A percentile compares a stretch with the other conserved stretches of the same genome.
Evolutionary conservation across 768 basidiomycete genomes (phyloP).

Genomic region (Pulveroboletus frians): DNA sequence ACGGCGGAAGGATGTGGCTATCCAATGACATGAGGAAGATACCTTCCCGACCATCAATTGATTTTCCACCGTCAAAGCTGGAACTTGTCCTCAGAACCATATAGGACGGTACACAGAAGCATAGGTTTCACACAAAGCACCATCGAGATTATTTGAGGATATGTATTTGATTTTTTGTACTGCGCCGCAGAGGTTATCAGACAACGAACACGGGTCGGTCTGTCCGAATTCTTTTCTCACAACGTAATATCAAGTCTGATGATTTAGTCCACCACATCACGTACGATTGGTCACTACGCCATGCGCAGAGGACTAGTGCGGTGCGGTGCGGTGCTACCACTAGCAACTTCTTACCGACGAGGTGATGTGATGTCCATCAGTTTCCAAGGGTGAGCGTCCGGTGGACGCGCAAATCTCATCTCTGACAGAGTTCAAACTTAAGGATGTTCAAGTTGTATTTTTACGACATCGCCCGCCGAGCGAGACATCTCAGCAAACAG

Average conservation of each 20-base stretch:
- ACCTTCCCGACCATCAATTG: slow-evolving; percentile 11
- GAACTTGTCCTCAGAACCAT: slow-evolving; percentile 8
- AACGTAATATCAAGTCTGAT: not conserved
- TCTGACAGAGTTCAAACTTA: slow-evolving; percentile 10
- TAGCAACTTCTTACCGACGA: slow-evolving; percentile 11
- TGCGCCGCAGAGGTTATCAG: slow-evolving; percentile 5
- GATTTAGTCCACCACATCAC: not conserved
- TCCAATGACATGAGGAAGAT: not conserved
- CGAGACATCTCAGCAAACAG: not conserved
- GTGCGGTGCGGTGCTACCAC: slow-evolving; percentile 10
- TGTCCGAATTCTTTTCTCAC: not conserved
- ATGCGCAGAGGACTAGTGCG: slow-evolving; percentile 14
- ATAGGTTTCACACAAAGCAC: not conserved
- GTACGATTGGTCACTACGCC: slow-evolving; percentile 8
- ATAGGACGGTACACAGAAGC: not conserved
- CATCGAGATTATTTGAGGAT: slow-evolving; percentile 8
- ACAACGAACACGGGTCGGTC: not conserved
- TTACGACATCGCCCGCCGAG: not conserved
- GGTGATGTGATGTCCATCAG: slow-evolving; percentile 11
- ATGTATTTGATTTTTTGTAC: slow-evolving; percentile 14
- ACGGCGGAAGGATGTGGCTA: not conserved
- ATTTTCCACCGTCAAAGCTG: slow-evolving; percentile 7
- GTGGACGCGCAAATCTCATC: slow-evolving; percentile 11
- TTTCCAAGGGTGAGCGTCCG: slow-evolving; percentile 1
- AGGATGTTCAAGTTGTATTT: not conserved